phyloP scores from a whole-genome alignment of 768 basidiomycete species.

The Auriculariales sp. region DNA sequence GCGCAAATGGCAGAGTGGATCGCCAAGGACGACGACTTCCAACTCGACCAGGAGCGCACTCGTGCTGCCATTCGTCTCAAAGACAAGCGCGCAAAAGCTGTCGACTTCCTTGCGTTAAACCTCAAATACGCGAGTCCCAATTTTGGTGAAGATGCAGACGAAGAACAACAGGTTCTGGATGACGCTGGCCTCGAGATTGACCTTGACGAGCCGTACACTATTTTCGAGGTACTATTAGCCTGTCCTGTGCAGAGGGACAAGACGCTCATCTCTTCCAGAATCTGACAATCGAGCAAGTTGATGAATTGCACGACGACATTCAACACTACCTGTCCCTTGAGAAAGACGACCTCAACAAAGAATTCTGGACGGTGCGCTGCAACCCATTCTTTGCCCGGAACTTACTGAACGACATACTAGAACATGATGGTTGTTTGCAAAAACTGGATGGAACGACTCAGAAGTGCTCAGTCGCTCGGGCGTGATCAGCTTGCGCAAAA shows the following conservation, averaged over 20 bases:
- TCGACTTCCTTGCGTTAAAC: slow-evolving; percentile 94
- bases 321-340: slow-evolving; percentile 83
- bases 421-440: slow-evolving; percentile 98
- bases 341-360: slow-evolving; percentile 68
- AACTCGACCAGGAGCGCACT: slow-evolving; percentile 82
- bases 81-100: slow-evolving; percentile 95
- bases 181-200: slow-evolving; percentile 93
- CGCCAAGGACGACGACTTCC: slow-evolving; percentile 92
- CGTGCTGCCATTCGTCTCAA: slow-evolving; percentile 89
- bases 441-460: slow-evolving; percentile 70
- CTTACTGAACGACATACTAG: slow-evolving; percentile 23
- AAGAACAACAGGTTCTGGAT: slow-evolving; percentile 58
- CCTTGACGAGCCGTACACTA: slow-evolving; percentile 95
- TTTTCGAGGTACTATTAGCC: slow-evolving; percentile 55
- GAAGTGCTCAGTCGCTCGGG: slow-evolving; percentile 43
- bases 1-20: slow-evolving; percentile 98
- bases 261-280: slow-evolving; percentile 34
- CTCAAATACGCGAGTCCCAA: slow-evolving; percentile 69
- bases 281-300: slow-evolving; percentile 71
- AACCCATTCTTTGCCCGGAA: not conserved
- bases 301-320: slow-evolving; percentile 91
- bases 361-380: slow-evolving; percentile 86
- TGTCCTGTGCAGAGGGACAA: not conserved
- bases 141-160: slow-evolving; percentile 29
- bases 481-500: slow-evolving; percentile 36